Evolutionary conservation across 306 rosid genomes (phyloP).

Genomic region (Crataegus laevigata): DNA sequence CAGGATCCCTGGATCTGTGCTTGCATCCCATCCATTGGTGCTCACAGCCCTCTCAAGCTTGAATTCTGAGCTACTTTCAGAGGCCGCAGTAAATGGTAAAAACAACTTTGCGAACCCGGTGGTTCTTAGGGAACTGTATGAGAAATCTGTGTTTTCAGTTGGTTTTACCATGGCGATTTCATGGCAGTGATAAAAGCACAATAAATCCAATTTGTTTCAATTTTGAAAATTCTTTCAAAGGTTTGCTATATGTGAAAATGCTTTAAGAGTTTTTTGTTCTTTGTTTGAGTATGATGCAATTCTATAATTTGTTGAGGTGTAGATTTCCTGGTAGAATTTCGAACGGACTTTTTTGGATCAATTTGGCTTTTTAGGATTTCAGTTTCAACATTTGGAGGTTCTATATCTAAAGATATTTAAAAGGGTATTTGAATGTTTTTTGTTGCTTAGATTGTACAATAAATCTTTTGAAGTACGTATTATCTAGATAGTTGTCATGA

Average conservation of each 20-base stretch:
- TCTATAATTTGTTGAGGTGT: not conserved
- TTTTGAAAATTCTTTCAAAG: not conserved
- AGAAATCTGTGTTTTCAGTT: not conserved
- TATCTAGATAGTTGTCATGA: not conserved
- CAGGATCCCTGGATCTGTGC: conserved; percentile 91
- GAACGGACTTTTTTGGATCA: not conserved
- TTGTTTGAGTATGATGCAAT: not conserved
- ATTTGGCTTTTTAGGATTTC: not conserved
- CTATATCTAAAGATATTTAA: not conserved
- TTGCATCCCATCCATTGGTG: conserved; percentile 88
- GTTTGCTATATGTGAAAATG: not conserved
- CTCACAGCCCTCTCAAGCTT: conserved; percentile 88
- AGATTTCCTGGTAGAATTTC: not conserved
- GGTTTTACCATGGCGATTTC: not conserved
- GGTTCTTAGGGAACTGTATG: not conserved
- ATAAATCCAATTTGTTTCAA: not conserved
- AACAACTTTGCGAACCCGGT: not conserved
- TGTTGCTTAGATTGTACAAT: not conserved
- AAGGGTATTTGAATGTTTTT: not conserved
- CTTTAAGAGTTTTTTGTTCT: not conserved
- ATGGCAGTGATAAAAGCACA: not conserved
- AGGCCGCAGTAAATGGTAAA: conserved; percentile 97
- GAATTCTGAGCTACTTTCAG: conserved; percentile 81
- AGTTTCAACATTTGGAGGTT: not conserved
- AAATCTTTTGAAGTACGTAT: not conserved